Evolutionary conservation across 495 filamentous ascomycete genomes (phyloP).

Genomic region (Penicillium herquei): DNA sequence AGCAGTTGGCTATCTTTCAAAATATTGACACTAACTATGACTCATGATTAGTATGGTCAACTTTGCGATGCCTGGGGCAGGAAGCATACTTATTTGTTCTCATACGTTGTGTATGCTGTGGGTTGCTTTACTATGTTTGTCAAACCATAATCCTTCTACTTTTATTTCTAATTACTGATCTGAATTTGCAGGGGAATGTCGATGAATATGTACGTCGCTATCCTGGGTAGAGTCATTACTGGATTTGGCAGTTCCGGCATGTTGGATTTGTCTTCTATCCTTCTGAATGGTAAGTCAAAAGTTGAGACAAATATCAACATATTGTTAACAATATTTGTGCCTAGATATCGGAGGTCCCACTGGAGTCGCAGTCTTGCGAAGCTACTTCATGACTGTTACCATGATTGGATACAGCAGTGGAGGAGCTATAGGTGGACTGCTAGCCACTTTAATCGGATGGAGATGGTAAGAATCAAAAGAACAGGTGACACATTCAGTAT

Average conservation of each 20-base stretch:
- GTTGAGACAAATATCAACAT: not conserved
- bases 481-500: not conserved
- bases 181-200: not conserved
- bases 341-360: not conserved
- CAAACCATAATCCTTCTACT: not conserved
- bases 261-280: not conserved
- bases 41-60: not conserved
- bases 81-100: not conserved
- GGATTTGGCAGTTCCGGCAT: not conserved
- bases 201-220: not conserved
- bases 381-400: conserved; percentile 1
- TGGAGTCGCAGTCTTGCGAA: not conserved
- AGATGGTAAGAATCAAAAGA: not conserved
- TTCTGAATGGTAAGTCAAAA: not conserved
- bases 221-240: not conserved
- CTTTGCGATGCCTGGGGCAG: not conserved
- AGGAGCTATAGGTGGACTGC: not conserved
- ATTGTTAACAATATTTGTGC: not conserved
- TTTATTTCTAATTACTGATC: not conserved
- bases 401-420: not conserved
- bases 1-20: no score
- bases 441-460: not conserved
- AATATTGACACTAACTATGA: not conserved
- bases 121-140: not conserved
- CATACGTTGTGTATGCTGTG: not conserved